Base-by-base conservation (phyloP, 257 asterid genomes). In the Capsicum rhomboideum region DNA sequence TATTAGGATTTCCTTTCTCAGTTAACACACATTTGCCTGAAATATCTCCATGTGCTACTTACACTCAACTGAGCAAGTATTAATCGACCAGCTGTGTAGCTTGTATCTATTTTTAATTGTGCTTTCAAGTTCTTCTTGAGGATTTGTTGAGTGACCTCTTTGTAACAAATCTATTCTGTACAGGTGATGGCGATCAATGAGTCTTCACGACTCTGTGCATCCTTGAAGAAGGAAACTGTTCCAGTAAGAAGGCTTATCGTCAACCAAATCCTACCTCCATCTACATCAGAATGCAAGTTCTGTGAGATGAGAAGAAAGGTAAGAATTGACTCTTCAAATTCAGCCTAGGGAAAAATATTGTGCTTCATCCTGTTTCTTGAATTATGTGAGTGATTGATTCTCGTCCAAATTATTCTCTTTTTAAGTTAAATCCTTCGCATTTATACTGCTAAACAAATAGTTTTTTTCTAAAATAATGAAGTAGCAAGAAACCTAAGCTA, bases 121-220 rank as follows among this genome's bases (percentile, higher is more conserved):
- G 66, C 69, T 80, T 80, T 40, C 23, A 23, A 37, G 31, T 2
- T 44, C 54, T 79, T 79, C 26, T 29, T 31, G 69, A 53, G 26
- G 54, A n/a, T 10, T 23, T 44, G 12, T 72, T 49, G 59, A 75
- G 23, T 46, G 42, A 49, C 40, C 59, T 12, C 61, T 71, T 58
- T 84, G 78, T 85, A 58, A 86, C 34, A 56, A 50, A 78, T 85
- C 78, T 55, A 31, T 78, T 56, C 64, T 8, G 80, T 85, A 66
- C 31, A 92, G 96, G 95, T 90, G 66, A 94, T 94, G 98, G 97
- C 97, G 26, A 83, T 92, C 50, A 89, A 84, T 40, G 98, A 94
- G 85, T 92, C 97, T 75, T 90, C 95, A 34, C 89, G 98, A 83
- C 85, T 94, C 52, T 91, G 97, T 82, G 90, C 94, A 63, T 92